phyloP scores from a whole-genome alignment of 1,284 basidiomycete genomes.

The Papiliotrema terrestris region DNA sequence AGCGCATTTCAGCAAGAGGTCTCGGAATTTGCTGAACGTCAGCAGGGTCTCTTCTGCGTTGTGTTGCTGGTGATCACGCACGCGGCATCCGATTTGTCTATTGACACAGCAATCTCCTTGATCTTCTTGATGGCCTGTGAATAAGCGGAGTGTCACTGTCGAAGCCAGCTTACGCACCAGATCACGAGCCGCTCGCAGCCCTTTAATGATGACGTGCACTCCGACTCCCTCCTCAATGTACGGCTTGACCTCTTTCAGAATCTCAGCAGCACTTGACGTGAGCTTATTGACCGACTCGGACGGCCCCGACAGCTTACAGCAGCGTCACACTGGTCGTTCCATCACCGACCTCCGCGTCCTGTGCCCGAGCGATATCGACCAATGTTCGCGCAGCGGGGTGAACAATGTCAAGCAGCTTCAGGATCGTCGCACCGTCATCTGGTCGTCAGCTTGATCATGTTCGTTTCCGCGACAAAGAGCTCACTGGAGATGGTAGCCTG shows the following conservation, averaged over 20 bases:
- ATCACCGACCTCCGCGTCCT: conserved; percentile 98
- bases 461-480: too few relatives aligned
- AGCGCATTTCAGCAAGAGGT: conserved; percentile 91
- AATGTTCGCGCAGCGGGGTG: conserved; percentile 95
- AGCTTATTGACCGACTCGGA: not conserved
- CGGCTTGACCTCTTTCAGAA: conserved; percentile 86
- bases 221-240: conserved; percentile 98
- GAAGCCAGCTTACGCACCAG: conserved; percentile 56
- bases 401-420: conserved; percentile 94
- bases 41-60: too few relatives aligned
- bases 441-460: conserved; percentile 13
- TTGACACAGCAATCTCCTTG: conserved; percentile 81
- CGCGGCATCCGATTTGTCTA: conserved; percentile 88
- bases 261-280: conserved; percentile 68
- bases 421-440: conserved; percentile 94
- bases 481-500: conserved; percentile 89
- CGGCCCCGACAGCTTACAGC: conserved; percentile 47
- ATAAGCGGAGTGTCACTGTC: too few relatives aligned
- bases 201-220: conserved; percentile 97
- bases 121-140: conserved; percentile 79
- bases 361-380: conserved; percentile 95
- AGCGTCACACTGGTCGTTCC: conserved; percentile 96
- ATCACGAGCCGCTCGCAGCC: conserved; percentile 82
- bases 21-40: conserved; percentile 68
- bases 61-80: too few relatives aligned